These are phyloP conservation scores for Medicago ruthenica DNA, from an alignment of 306 rosid genomes.

Conservation along the genomic window DNA sequence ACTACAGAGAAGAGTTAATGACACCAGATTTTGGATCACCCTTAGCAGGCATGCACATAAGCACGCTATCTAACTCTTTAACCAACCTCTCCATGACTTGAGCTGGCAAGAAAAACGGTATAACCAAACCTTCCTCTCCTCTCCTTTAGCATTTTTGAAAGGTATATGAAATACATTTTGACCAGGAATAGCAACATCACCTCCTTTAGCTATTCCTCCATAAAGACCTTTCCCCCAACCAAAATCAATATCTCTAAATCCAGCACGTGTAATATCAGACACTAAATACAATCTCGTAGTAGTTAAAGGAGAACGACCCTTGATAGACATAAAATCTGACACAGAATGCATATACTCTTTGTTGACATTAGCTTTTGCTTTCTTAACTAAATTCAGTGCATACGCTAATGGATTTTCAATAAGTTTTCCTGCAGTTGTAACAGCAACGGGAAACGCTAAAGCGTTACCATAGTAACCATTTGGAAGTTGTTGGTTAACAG, in stretches of 20 bases:
- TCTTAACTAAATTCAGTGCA: neutral
- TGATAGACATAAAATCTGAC: neutral
- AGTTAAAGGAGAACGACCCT: neutral
- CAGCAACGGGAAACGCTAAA: neutral
- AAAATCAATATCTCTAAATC: neutral
- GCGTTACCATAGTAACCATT: neutral
- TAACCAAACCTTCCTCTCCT: neutral
- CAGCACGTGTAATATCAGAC: neutral
- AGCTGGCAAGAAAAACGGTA: too few species aligned
- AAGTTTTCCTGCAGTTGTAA: neutral
- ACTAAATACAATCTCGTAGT: neutral
- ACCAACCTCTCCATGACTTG: too few species aligned
- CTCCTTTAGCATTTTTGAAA: neutral
- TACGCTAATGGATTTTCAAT: neutral
- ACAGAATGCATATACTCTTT: neutral
- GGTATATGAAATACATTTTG: neutral
- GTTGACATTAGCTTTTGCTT: neutral
- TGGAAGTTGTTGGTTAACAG: neutral
- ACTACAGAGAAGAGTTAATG: too few species aligned
- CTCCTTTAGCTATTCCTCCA: neutral
- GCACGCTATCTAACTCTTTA: too few species aligned
- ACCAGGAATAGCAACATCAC: neutral
- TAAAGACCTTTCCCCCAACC: neutral
- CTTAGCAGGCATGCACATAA: too few species aligned
- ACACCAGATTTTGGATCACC: too few species aligned